phyloP scores from a whole-genome alignment of 139 green algal genomes.

The Coccomyxa sp. region DNA sequence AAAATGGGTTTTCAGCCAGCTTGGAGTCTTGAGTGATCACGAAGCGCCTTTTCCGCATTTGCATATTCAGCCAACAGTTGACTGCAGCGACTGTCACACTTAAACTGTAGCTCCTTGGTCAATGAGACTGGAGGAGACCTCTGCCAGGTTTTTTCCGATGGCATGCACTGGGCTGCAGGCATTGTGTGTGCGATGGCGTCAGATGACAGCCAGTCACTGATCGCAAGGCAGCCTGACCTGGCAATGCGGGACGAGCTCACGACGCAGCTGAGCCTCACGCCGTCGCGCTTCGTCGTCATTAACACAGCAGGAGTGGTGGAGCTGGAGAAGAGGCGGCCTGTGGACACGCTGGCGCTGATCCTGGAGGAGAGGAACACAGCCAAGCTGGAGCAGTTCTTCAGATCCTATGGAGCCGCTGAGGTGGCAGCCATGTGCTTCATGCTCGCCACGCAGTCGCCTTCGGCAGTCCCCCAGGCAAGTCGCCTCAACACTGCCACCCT shows the following conservation, averaged over 20 bases:
- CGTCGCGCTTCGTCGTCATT: conserved; percentile 71
- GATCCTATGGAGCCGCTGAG: conserved; percentile 69
- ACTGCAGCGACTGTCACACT: no score
- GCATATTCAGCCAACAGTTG: no score
- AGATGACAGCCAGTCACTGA: conserved; percentile 16
- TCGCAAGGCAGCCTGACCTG: conserved; percentile 10
- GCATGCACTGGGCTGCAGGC: no score
- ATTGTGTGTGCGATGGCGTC: no score
- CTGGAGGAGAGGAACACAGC: conserved; percentile 52
- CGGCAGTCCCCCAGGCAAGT: no score
- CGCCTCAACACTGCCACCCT: background rate
- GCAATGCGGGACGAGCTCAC: conserved; percentile 51
- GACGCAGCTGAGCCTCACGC: conserved; percentile 58
- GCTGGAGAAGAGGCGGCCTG: conserved; percentile 70
- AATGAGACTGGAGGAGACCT: no score
- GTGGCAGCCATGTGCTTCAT: conserved; percentile 85
- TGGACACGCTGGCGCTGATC: conserved; percentile 57
- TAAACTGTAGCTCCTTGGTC: no score
- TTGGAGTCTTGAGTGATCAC: no score
- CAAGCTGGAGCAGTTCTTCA: conserved; percentile 79
- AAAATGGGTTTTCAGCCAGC: no score
- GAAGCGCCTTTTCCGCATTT: no score
- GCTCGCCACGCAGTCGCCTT: no score
- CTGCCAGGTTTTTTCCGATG: no score
- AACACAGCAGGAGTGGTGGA: conserved; percentile 58